Conservation (phyloP, 257 asterid species). For the Solanum arcanum region DNA sequence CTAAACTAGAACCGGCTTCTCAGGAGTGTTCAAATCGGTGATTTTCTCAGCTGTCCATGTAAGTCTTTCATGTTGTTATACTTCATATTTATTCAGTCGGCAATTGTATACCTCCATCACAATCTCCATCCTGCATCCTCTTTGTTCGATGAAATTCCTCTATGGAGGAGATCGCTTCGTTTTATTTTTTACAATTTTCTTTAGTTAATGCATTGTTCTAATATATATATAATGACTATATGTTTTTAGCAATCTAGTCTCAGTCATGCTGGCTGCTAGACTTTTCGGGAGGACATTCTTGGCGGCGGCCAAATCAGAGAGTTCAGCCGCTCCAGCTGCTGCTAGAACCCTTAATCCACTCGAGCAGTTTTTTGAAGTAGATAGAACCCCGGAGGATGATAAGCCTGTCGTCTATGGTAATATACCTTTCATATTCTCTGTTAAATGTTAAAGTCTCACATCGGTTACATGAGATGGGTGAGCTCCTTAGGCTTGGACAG, state of each 20-base stretch:
- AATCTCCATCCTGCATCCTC: not conserved
- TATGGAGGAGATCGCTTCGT: not conserved
- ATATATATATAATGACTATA: not conserved
- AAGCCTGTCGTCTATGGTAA: constrained; percentile 71
- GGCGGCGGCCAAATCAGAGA: constrained; percentile 62
- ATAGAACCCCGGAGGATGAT: constrained; percentile 50
- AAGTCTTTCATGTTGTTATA: not conserved
- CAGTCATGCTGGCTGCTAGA: constrained; percentile 35
- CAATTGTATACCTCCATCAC: not conserved
- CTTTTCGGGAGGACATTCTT: constrained; percentile 61
- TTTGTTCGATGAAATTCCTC: not conserved
- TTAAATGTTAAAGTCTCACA: too few relatives aligned
- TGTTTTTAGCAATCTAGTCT: not conserved
- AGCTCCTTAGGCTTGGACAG: too few relatives aligned
- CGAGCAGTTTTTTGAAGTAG: constrained; percentile 67
- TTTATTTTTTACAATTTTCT: not conserved
- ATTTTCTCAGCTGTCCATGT: not conserved
- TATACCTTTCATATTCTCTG: not conserved
- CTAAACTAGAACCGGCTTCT: not conserved
- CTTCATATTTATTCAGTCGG: not conserved
- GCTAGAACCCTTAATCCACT: constrained; percentile 42
- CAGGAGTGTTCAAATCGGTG: not conserved
- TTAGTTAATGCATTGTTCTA: too few relatives aligned
- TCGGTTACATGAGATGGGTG: too few relatives aligned
- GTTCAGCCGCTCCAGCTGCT: constrained; percentile 35